A percentile compares a stretch with the other conserved stretches of the same genome.
Evolutionary conservation across 768 basidiomycete genomes (phyloP).

Genomic region (Termitomyces eurrhizus): DNA sequence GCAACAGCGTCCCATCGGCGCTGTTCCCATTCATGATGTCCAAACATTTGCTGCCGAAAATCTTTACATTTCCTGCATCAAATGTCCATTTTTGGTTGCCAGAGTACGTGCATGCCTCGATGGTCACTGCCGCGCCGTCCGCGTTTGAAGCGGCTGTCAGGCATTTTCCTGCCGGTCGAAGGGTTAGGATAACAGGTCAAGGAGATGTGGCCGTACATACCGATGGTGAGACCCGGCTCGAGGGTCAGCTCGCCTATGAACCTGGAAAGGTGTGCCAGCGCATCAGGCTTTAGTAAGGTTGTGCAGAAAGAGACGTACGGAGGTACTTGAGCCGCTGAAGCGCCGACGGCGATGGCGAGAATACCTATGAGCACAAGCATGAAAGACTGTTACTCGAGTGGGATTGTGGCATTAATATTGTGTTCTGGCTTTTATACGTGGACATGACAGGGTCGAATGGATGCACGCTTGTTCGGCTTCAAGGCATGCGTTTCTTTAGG

Average conservation of each 20-base stretch:
- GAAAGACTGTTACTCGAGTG: conserved; percentile 1
- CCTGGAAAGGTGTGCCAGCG: conserved; percentile 18
- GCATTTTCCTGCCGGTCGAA: conserved; percentile 37
- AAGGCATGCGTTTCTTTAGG: not conserved
- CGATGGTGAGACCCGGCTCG: conserved; percentile 38
- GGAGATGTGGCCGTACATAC: conserved; percentile 21
- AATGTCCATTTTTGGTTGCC: conserved; percentile 49
- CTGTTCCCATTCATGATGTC: conserved; percentile 41
- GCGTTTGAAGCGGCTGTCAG: conserved; percentile 46
- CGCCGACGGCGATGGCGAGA: conserved; percentile 12
- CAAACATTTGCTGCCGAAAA: conserved; percentile 47
- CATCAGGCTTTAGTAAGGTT: not conserved
- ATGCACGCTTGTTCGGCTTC: conserved; percentile 3
- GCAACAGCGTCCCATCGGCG: conserved; percentile 42
- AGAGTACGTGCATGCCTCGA: conserved; percentile 42
- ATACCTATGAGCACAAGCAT: conserved; percentile 9
- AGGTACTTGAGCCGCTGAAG: conserved; percentile 27
- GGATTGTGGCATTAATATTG: not conserved
- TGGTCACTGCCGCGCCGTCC: conserved; percentile 44
- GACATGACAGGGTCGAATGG: not conserved
- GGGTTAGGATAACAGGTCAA: not conserved
- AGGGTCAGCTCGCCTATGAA: conserved; percentile 40
- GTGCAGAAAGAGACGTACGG: conserved; percentile 5
- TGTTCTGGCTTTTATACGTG: not conserved
- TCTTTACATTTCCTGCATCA: conserved; percentile 33